phyloP scores from a whole-genome alignment of 1,284 basidiomycete genomes.

The Cutaneotrichosporon sp. region DNA sequence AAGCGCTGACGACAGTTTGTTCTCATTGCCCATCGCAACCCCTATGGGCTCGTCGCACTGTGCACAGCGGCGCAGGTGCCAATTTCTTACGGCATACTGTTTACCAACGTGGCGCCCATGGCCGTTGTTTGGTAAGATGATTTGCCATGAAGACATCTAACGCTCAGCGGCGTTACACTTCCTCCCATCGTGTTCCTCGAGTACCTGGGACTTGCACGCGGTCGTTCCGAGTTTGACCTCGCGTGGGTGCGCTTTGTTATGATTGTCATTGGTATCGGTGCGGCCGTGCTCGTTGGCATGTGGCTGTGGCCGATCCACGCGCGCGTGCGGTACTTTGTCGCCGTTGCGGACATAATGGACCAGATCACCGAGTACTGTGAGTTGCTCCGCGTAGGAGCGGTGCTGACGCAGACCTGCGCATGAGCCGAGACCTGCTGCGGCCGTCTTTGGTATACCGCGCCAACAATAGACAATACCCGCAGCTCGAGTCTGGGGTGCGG shows the following conservation, averaged over 20 bases:
- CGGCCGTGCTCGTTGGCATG: slow-evolving; percentile 41
- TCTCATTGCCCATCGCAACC: slow-evolving; percentile 44
- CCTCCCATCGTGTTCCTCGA: slow-evolving; percentile 49
- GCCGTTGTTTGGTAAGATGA: slow-evolving; percentile 45
- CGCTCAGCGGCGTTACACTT: slow-evolving; percentile 43
- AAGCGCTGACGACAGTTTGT: slow-evolving; percentile 30
- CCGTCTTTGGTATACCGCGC: slow-evolving; percentile 39
- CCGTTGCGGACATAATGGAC: slow-evolving; percentile 39
- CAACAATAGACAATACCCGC: slow-evolving; percentile 33
- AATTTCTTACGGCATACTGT: slow-evolving; percentile 46
- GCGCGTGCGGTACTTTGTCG: slow-evolving; percentile 44
- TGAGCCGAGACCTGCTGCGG: slow-evolving; percentile 42
- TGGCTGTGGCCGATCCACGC: slow-evolving; percentile 47
- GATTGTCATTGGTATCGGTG: slow-evolving; percentile 45
- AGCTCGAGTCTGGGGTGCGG: slow-evolving; percentile 29
- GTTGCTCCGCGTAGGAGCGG: slow-evolving; percentile 13
- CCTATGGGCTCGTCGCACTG: slow-evolving; percentile 48
- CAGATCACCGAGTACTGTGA: slow-evolving; percentile 42
- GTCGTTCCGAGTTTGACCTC: slow-evolving; percentile 27
- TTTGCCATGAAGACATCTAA: not conserved
- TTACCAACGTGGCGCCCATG: slow-evolving; percentile 37
- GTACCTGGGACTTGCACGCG: slow-evolving; percentile 32
- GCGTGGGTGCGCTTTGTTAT: slow-evolving; percentile 43
- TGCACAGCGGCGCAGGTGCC: slow-evolving; percentile 43
- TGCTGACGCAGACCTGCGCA: slow-evolving; percentile 31